A percentile compares a stretch with the other conserved stretches of the same genome.
phyloP scores from a whole-genome alignment of 1,284 basidiomycete genomes.

The Microbotryum silenes-acaulis region DNA sequence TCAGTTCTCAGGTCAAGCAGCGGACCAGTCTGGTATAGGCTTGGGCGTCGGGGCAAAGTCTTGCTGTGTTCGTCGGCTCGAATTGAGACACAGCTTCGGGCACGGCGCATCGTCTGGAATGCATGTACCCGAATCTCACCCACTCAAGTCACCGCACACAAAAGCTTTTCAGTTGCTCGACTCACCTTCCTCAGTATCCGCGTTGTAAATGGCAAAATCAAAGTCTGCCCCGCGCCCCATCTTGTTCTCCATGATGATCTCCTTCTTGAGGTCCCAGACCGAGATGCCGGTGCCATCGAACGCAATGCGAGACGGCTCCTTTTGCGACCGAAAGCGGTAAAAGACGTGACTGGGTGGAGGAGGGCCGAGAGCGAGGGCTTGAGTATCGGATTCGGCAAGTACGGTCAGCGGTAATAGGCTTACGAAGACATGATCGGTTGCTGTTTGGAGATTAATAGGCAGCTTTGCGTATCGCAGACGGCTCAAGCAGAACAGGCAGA shows the following conservation, averaged over 20 bases:
- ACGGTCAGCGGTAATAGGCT: too few species aligned
- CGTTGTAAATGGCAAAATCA: conserved; percentile 80
- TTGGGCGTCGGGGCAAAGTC: too few species aligned
- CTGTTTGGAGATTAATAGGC: too few species aligned
- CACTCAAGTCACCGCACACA: neutral
- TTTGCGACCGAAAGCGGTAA: conserved; percentile 95
- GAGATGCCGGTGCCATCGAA: conserved; percentile 98
- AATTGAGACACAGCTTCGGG: neutral
- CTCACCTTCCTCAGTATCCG: conserved; percentile 70
- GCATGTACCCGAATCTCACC: too few species aligned
- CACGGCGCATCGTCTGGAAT: neutral
- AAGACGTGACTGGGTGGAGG: conserved; percentile 53
- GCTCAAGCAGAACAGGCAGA: too few species aligned
- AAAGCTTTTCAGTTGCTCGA: conserved; percentile 12
- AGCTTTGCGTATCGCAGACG: too few species aligned
- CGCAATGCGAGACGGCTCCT: conserved; percentile 85
- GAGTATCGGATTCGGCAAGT: too few species aligned
- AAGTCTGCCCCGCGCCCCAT: conserved; percentile 91
- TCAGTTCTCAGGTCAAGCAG: neutral
- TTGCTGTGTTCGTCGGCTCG: too few species aligned
- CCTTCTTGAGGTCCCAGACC: conserved; percentile 97
- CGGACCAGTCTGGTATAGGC: too few species aligned
- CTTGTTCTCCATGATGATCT: conserved; percentile 93
- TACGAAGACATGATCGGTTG: too few species aligned
- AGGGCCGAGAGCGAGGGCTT: neutral